Percentiles rank a stretch among this genome's conserved stretches.
These are phyloP conservation scores for Alternaria angustiovoidea DNA, from an alignment of 2,329 filamentous ascomycete species.

Conservation along the genomic window DNA sequence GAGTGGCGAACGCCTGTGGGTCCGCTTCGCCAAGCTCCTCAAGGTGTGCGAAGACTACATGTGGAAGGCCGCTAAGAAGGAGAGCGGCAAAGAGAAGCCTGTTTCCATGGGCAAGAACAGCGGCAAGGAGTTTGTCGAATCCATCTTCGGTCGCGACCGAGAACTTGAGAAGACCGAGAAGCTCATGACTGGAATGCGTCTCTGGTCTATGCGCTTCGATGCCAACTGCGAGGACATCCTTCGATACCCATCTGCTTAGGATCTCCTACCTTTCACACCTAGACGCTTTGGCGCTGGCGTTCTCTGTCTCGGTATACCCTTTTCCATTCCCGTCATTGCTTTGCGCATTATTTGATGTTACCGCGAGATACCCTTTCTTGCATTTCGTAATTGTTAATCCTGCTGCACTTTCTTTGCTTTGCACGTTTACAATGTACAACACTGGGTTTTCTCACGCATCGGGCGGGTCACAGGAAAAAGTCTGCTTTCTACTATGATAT, in stretches of 20 bases:
- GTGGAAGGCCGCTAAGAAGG: slow-evolving; percentile 82
- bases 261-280: slow-evolving; percentile 21
- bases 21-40: slow-evolving; percentile 83
- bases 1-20: slow-evolving; percentile 84
- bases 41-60: slow-evolving; percentile 94
- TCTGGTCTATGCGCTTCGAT: slow-evolving; percentile 94
- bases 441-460: slow-evolving; percentile 45
- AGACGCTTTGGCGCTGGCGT: slow-evolving; percentile 39
- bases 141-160: slow-evolving; percentile 90
- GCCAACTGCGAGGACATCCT: slow-evolving; percentile 95
- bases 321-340: slow-evolving; percentile 25
- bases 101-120: slow-evolving; percentile 85
- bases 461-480: slow-evolving; percentile 50
- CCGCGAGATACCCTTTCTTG: slow-evolving; percentile 52
- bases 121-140: slow-evolving; percentile 94
- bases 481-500: slow-evolving; percentile 47
- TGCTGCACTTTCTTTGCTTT: slow-evolving; percentile 45
- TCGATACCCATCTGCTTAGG: slow-evolving; percentile 56
- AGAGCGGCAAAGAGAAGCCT: slow-evolving; percentile 67
- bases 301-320: slow-evolving; percentile 34
- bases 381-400: slow-evolving; percentile 48
- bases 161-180: slow-evolving; percentile 90
- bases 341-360: slow-evolving; percentile 42
- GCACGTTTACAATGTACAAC: slow-evolving; percentile 48
- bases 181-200: slow-evolving; percentile 85